Conservation (phyloP, 2,329 filamentous ascomycete genomes). For the Fusarium compactum region DNA sequence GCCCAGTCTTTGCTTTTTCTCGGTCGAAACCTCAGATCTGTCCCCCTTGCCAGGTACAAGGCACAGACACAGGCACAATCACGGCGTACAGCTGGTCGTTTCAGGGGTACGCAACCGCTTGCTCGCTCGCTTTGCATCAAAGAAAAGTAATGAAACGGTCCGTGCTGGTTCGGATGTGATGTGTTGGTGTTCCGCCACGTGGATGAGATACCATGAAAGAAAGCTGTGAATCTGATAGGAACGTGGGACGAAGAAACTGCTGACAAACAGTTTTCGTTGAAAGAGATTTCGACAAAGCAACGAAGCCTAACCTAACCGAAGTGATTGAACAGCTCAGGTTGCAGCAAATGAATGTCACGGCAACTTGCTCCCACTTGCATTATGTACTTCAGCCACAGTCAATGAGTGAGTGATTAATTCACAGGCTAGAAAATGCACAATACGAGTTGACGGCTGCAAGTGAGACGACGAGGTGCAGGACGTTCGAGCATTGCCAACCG, state of each 20-base stretch:
- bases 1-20: constrained; percentile 39
- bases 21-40: constrained; percentile 32
- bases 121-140: constrained; percentile 6
- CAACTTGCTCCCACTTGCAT: constrained; percentile 24
- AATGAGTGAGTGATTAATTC: constrained; percentile 28
- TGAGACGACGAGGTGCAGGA: constrained; percentile 24
- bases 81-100: constrained; percentile 17
- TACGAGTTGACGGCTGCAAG: constrained; percentile 26
- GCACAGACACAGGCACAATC: constrained; percentile 2
- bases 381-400: constrained; percentile 23
- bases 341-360: constrained; percentile 28
- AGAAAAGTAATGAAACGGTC: constrained; percentile 33
- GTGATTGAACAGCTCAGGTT: constrained; percentile 11
- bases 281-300: constrained; percentile 1
- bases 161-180: constrained; percentile 22
- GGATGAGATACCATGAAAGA: constrained; percentile 30
- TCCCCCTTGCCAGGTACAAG: constrained; percentile 21
- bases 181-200: constrained; percentile 42
- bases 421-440: constrained; percentile 9
- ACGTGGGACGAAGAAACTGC: constrained; percentile 21
- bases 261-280: constrained; percentile 10
- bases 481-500: constrained; percentile 23
- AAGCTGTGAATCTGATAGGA: constrained; percentile 14
- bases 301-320: not conserved
- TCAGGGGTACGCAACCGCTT: constrained; percentile 17